Evolutionary conservation across 805 yeast species (phyloP), one percentile per base, ranked within the genome.

Genomic region (Candida hungchunana): DNA sequence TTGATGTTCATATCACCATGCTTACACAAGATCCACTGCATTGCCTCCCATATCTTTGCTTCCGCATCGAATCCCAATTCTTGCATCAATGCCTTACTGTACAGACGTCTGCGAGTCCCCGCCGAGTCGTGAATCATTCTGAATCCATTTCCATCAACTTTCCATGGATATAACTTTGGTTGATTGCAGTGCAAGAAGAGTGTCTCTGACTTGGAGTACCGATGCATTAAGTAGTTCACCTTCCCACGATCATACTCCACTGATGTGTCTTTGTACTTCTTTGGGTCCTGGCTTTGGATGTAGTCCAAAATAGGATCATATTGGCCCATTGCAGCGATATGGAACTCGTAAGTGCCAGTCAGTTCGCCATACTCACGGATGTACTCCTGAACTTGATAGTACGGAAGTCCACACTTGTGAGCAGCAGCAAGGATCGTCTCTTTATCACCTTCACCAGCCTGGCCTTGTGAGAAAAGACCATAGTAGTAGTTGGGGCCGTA

Each of bases 371-470:
- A 77, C 48, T 80, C 81, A 28, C 66, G 59, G 47, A 77, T 63
- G 42, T 62, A 62, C 44, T 66, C 71, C 31, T 70, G 63, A 7
- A 77, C 77, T 53, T 76, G 82, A 51, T 77, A 77, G 43, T 64
- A 77, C 1, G 67, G 60, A 34, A 71, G 58, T 2, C 60, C 57
- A 20, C 71, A 59, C 9, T 69, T 72, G 20, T 68, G 66, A 2
- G 86, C 81, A 1, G 87, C 84, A 0, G 87, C 84, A 36, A 79
- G 64, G 42, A 80, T 79, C 0, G 90, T 81, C 46, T 82, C 90
- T 51, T 82, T 83, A 53, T 83, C 90, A 27, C 85, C 85, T 59
- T 79, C 81, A n/a, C 85, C 85, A 0, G 83, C 82, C 16, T 77
- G 67, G 2, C 84, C 84, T 52, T 79, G 86, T 0, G 82, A 67